These are phyloP conservation scores for Trichoderma sp. DNA, from an alignment of 2,329 filamentous ascomycete genomes.

Conservation along the genomic window DNA sequence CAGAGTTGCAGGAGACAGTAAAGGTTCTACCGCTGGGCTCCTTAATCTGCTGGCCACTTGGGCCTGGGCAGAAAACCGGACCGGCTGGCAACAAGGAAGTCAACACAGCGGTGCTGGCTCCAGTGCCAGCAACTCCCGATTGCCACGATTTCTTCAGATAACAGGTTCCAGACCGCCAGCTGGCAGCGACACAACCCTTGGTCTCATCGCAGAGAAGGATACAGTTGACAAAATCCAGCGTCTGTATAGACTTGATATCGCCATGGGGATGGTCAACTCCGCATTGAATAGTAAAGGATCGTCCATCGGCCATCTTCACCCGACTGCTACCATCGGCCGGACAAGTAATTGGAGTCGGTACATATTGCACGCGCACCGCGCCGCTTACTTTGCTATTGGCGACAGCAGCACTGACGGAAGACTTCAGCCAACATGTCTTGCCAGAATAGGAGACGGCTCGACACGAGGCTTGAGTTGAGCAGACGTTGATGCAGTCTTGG, in stretches of 20 bases:
- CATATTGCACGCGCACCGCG: not conserved
- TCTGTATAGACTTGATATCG: not conserved
- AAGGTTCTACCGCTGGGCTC: not conserved
- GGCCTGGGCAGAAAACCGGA: not conserved
- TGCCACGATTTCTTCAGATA: not conserved
- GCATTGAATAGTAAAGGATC: not conserved
- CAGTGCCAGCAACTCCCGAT: not conserved
- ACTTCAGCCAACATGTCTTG: slow-evolving; percentile 3
- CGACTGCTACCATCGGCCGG: not conserved
- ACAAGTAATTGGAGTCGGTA: not conserved
- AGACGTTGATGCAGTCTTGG: slow-evolving; percentile 1
- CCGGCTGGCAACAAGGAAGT: not conserved
- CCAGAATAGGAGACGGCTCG: not conserved
- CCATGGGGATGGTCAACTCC: not conserved
- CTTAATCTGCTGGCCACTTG: not conserved
- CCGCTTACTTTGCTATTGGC: not conserved
- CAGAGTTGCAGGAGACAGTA: not conserved
- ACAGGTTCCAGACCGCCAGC: not conserved
- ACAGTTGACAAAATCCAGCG: not conserved
- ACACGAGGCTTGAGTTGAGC: not conserved
- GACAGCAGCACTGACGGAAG: not conserved
- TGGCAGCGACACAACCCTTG: not conserved
- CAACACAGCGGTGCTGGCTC: not conserved
- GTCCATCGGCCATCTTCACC: not conserved
- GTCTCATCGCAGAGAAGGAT: slow-evolving; percentile 1